Percentiles rank a stretch among this genome's conserved stretches.
phyloP scores from a whole-genome alignment of 1,284 basidiomycete species.

The Melampsora occidentalis region DNA sequence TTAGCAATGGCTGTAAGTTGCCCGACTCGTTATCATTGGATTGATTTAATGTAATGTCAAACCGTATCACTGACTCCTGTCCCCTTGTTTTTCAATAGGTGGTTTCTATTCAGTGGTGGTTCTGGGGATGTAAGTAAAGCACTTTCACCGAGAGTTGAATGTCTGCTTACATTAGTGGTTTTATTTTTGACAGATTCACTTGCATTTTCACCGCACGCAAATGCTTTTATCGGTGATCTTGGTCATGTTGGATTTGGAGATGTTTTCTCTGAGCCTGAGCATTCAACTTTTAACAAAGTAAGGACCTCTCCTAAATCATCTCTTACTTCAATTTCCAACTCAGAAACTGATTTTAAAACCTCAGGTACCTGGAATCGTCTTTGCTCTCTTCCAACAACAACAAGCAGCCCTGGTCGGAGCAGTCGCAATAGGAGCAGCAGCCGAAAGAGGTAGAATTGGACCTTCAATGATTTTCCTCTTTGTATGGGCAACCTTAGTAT shows the following conservation, averaged over 20 bases:
- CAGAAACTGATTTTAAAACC: background rate
- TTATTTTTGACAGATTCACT: slow-evolving; percentile 53
- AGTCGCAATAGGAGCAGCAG: slow-evolving; percentile 64
- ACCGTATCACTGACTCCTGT: background rate
- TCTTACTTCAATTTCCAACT: background rate
- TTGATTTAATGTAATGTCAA: background rate
- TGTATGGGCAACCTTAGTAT: slow-evolving; percentile 74
- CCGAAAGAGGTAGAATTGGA: slow-evolving; percentile 79
- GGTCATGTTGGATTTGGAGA: slow-evolving; percentile 60
- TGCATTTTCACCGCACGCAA: slow-evolving; percentile 60
- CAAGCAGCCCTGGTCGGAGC: slow-evolving; percentile 59
- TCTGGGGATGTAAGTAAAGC: slow-evolving; percentile 51
- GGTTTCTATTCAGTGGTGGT: slow-evolving; percentile 64
- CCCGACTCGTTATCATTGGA: background rate
- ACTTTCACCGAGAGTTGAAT: too few species aligned
- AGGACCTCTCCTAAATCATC: slow-evolving; percentile 49
- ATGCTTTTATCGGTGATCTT: slow-evolving; percentile 70
- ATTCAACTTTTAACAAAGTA: slow-evolving; percentile 61
- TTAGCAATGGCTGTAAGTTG: slow-evolving; percentile 51
- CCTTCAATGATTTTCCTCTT: slow-evolving; percentile 86
- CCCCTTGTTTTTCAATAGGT: slow-evolving; percentile 63
- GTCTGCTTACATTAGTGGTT: too few species aligned
- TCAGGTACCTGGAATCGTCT: slow-evolving; percentile 33
- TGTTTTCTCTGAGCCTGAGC: slow-evolving; percentile 73
- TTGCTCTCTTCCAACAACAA: slow-evolving; percentile 47